These are phyloP conservation scores for Pseudogymnoascus sp. DNA, from an alignment of 2,329 filamentous ascomycete genomes.

Conservation along the genomic window DNA sequence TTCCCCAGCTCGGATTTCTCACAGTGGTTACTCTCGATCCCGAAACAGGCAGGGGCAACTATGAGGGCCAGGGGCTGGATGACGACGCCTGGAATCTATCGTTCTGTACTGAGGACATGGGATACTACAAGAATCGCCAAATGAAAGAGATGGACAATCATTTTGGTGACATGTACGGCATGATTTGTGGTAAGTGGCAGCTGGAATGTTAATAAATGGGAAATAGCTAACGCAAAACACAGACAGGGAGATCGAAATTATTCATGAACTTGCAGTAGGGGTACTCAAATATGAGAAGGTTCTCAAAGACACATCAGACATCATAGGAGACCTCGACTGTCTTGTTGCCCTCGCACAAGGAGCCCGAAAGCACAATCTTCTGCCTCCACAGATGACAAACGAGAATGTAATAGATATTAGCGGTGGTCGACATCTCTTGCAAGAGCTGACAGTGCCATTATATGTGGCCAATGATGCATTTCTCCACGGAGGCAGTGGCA, in stretches of 20 bases:
- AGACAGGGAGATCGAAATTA: constrained; percentile 85
- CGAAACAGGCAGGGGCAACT: constrained; percentile 48
- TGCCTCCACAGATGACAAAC: constrained; percentile 57
- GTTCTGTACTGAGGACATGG: constrained; percentile 61
- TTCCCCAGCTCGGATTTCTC: constrained; percentile 86
- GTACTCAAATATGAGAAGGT: constrained; percentile 60
- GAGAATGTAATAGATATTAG: constrained; percentile 65
- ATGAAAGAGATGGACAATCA: constrained; percentile 75
- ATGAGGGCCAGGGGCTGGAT: constrained; percentile 48
- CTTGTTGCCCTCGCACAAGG: constrained; percentile 71
- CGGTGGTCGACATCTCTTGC: constrained; percentile 76
- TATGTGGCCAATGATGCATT: constrained; percentile 77
- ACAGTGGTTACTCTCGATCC: constrained; percentile 61
- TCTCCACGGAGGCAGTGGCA: constrained; percentile 51
- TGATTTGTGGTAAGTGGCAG: constrained; percentile 60
- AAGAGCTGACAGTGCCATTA: constrained; percentile 70
- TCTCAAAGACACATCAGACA: constrained; percentile 62
- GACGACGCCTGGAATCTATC: constrained; percentile 65
- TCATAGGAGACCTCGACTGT: constrained; percentile 81
- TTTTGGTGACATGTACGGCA: constrained; percentile 76
- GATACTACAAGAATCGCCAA: constrained; percentile 78
- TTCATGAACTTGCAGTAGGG: constrained; percentile 63
- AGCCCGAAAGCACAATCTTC: constrained; percentile 65
- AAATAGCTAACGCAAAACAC: constrained; percentile 3
- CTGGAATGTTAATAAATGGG: neutral